phyloP scores from a whole-genome alignment of 2,329 filamentous ascomycete species.

The Penicillium palitans region DNA sequence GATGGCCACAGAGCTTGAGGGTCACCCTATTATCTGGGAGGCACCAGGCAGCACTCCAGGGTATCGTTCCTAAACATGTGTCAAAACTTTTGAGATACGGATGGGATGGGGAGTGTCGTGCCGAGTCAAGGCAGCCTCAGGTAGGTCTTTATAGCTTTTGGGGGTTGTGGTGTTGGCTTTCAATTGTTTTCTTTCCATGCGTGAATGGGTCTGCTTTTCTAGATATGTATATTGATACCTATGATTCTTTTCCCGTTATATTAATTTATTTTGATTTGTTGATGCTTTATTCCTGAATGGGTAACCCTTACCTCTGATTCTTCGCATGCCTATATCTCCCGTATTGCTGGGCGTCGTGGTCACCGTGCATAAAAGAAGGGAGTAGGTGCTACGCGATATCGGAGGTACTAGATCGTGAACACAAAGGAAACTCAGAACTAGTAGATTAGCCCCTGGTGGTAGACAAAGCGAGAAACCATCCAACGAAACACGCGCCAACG shows the following conservation, averaged over 20 bases:
- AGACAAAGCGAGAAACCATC: too few species aligned
- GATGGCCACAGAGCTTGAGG: constrained; percentile 23
- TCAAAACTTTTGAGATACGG: background rate
- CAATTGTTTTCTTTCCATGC: background rate
- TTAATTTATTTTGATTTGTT: background rate
- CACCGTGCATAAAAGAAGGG: background rate
- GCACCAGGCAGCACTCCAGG: constrained; percentile 2
- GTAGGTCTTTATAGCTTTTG: background rate
- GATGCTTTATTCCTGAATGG: background rate
- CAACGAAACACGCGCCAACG: too few species aligned
- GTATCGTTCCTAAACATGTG: background rate
- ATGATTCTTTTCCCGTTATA: background rate
- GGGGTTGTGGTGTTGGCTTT: background rate
- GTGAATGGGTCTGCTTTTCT: background rate
- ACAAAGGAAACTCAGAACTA: background rate
- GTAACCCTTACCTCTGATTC: background rate
- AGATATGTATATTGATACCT: background rate
- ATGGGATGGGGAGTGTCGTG: background rate
- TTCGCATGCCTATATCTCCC: background rate
- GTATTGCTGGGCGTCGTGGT: background rate
- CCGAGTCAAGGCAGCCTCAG: background rate
- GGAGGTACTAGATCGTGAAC: background rate
- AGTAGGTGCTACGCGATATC: background rate
- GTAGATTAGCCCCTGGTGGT: background rate
- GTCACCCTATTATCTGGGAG: constrained; percentile 5